Percentiles rank a stretch among this genome's conserved stretches.
Evolutionary conservation across 768 basidiomycete species (phyloP).

Genomic region (Chlorophyllum brunneum): DNA sequence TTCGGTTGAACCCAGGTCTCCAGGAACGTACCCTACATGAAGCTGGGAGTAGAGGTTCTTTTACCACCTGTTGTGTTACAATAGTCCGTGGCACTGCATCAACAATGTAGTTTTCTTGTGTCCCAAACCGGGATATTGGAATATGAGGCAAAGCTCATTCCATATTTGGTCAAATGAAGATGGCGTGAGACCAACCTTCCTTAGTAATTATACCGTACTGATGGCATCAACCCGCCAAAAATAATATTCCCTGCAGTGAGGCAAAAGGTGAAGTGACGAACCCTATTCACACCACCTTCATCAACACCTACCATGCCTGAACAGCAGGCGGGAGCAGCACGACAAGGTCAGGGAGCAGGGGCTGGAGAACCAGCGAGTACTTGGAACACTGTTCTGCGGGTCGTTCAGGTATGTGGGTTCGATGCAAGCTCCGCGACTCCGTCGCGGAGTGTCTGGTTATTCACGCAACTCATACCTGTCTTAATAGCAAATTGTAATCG

Average conservation of each 20-base stretch:
- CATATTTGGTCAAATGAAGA: not conserved
- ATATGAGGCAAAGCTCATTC: too few relatives aligned
- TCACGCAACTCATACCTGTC: not conserved
- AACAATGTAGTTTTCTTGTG: too few relatives aligned
- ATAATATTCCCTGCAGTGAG: not conserved
- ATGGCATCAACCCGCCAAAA: conserved; percentile 10
- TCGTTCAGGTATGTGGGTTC: conserved; percentile 22
- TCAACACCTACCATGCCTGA: conserved; percentile 10
- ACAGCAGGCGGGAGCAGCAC: conserved; percentile 13
- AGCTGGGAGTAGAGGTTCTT: too few relatives aligned
- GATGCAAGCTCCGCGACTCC: not conserved
- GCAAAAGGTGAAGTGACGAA: not conserved
- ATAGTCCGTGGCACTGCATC: too few relatives aligned
- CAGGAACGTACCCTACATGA: too few relatives aligned
- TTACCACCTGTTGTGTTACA: too few relatives aligned
- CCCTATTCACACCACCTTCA: not conserved
- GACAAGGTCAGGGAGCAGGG: conserved; percentile 4
- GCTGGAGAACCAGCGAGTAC: conserved; percentile 10
- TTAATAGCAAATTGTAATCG: conserved; percentile 61
- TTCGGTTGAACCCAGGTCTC: too few relatives aligned
- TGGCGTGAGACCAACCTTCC: conserved; percentile 1
- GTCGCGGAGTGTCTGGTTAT: not conserved
- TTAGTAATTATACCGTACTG: not conserved
- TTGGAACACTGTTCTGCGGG: conserved; percentile 13
- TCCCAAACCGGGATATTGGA: too few relatives aligned